phyloP scores from a whole-genome alignment of 768 basidiomycete species.

The Favolaschia claudopus region DNA sequence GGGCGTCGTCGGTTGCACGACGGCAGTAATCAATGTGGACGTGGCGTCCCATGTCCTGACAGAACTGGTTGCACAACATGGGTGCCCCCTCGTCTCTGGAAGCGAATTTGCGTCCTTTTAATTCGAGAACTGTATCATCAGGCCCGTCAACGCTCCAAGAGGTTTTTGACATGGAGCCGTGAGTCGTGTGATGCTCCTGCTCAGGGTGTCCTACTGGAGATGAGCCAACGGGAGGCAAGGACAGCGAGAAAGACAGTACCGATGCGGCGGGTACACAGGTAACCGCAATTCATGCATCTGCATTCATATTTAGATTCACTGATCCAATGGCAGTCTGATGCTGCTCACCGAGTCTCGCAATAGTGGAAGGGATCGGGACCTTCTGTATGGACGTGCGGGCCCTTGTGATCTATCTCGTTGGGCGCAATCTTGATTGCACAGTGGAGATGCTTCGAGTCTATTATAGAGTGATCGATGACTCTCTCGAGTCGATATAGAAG shows the following conservation, averaged over 20 bases:
- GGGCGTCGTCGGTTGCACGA: constrained; percentile 41
- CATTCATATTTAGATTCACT: neutral
- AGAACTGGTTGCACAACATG: constrained; percentile 67
- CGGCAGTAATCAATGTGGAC: constrained; percentile 66
- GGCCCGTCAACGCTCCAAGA: constrained; percentile 63
- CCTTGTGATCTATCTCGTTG: constrained; percentile 49
- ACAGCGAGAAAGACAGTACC: constrained; percentile 6
- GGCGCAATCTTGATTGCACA: constrained; percentile 56
- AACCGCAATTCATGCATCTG: constrained; percentile 58
- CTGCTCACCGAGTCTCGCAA: constrained; percentile 51
- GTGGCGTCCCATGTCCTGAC: constrained; percentile 62
- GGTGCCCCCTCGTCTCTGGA: constrained; percentile 63
- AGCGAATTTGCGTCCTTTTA: constrained; percentile 64
- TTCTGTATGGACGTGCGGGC: constrained; percentile 54
- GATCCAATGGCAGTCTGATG: neutral
- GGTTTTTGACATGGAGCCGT: constrained; percentile 67
- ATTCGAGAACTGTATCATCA: constrained; percentile 55
- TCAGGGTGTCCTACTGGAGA: constrained; percentile 57
- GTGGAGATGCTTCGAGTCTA: constrained; percentile 58
- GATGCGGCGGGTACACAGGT: constrained; percentile 64
- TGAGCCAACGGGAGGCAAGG: neutral
- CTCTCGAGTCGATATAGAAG: neutral
- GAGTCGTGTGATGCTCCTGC: constrained; percentile 66
- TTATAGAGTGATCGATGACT: neutral
- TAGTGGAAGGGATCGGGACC: constrained; percentile 57